phyloP scores from a whole-genome alignment of 1,284 basidiomycete genomes.

The Apiotrichum domesticum region DNA sequence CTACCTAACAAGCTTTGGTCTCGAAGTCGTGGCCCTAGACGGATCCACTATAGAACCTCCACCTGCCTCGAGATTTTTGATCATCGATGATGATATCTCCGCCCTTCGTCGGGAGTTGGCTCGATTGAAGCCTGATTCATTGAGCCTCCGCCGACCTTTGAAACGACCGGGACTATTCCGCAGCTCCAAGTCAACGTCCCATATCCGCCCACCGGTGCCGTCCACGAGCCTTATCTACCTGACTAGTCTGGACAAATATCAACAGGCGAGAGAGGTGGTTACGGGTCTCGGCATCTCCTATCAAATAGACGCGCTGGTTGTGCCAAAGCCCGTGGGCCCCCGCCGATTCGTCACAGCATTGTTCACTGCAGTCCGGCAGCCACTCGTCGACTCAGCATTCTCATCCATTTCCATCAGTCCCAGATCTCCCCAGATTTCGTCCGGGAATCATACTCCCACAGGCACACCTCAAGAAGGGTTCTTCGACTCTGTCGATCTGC shows the following conservation, averaged over 20 bases:
- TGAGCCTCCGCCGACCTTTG: constrained; percentile 2
- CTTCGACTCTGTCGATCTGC: constrained; percentile 30
- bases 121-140: constrained; percentile 59
- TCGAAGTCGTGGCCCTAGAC: constrained; percentile 76
- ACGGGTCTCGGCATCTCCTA: constrained; percentile 47
- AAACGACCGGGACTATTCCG: constrained; percentile 36
- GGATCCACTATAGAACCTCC: background rate
- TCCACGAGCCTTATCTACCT: constrained; percentile 70
- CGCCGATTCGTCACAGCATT: constrained; percentile 81
- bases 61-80: constrained; percentile 54
- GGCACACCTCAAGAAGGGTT: constrained; percentile 24
- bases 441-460: constrained; percentile 25
- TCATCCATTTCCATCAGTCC: constrained; percentile 88
- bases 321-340: constrained; percentile 91
- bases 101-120: constrained; percentile 65
- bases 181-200: constrained; percentile 51
- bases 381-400: constrained; percentile 81
- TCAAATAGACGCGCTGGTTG: constrained; percentile 79
- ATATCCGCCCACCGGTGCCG: constrained; percentile 52
- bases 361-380: constrained; percentile 76
- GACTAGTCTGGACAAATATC: constrained; percentile 81
- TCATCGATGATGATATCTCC: constrained; percentile 81
- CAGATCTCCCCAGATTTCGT: constrained; percentile 54
- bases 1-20: constrained; percentile 87
- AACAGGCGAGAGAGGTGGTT: constrained; percentile 75